These are phyloP conservation scores for Capsicum rhomboideum DNA, from an alignment of 257 asterid species.

Conservation along the genomic window DNA sequence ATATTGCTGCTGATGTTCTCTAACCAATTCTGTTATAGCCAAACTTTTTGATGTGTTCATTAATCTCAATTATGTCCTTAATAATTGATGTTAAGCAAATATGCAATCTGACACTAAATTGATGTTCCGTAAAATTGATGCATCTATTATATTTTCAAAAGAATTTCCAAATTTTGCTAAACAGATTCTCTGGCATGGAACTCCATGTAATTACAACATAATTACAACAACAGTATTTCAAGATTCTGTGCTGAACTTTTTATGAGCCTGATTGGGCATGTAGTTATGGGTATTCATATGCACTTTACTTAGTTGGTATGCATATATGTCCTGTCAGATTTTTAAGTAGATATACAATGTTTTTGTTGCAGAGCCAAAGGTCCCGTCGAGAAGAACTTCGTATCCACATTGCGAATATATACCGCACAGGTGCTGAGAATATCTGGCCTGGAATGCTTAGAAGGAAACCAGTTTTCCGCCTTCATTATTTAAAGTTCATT, in stretches of 20 bases:
- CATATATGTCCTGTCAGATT: neutral
- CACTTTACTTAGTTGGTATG: neutral
- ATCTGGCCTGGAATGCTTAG: slow-evolving; percentile 98
- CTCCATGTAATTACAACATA: neutral
- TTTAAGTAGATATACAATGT: neutral
- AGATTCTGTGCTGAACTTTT: neutral
- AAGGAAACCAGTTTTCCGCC: slow-evolving; percentile 90
- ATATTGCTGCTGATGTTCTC: neutral
- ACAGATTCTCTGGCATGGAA: neutral
- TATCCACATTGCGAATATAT: slow-evolving; percentile 71
- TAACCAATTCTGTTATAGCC: neutral
- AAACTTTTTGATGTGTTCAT: neutral
- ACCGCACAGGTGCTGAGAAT: slow-evolving; percentile 85
- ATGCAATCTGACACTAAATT: neutral
- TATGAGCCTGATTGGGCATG: neutral
- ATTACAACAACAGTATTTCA: neutral
- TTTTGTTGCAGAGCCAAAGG: slow-evolving; percentile 71
- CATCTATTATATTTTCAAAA: neutral
- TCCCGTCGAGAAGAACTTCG: slow-evolving; percentile 98
- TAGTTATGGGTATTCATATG: neutral
- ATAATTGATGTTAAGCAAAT: neutral
- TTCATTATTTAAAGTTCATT: slow-evolving; percentile 85
- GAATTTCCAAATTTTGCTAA: neutral
- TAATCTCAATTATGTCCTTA: neutral
- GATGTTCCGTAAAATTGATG: neutral